Evolutionary conservation across 2,329 filamentous ascomycete species (phyloP).

Genomic region (Stachybotrys chartarum): DNA sequence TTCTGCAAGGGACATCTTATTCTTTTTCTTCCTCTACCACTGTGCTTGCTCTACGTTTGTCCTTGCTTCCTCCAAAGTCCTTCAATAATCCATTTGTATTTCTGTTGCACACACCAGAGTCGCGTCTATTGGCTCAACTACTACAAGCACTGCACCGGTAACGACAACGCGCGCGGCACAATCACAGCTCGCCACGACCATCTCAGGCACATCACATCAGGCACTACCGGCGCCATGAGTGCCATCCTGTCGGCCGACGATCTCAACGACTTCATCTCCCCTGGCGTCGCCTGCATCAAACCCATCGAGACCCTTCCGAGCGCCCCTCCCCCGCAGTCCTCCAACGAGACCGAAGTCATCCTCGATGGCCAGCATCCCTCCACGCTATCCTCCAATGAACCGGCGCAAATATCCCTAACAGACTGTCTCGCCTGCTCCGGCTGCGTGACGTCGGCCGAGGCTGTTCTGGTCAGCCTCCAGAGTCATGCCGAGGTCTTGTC

Average conservation of each 20-base stretch:
- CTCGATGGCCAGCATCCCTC: conserved; percentile 72
- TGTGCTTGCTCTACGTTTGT: no score
- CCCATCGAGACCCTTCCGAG: conserved; percentile 85
- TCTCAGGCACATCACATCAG: background rate
- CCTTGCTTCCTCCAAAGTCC: no score
- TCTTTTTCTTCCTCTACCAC: background rate
- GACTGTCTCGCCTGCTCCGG: conserved; percentile 97
- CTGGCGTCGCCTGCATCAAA: conserved; percentile 96
- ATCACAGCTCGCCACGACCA: background rate
- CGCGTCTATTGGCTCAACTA: background rate
- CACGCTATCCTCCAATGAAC: conserved; percentile 49
- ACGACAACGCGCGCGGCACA: no score
- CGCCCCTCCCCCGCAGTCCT: conserved; percentile 26
- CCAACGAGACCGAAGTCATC: conserved; percentile 73
- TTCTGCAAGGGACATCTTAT: background rate
- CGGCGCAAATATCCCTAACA: conserved; percentile 89
- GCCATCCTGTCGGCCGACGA: conserved; percentile 96
- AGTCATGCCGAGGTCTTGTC: conserved; percentile 86
- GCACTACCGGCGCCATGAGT: conserved; percentile 58
- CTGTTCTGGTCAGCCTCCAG: conserved; percentile 90
- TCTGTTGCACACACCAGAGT: no score
- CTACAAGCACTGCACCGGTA: no score
- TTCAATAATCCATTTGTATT: no score
- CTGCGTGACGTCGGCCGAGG: conserved; percentile 95
- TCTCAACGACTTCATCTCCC: conserved; percentile 97